phyloP scores from a whole-genome alignment of 139 green algal genomes.

The Chlorella sp. region DNA sequence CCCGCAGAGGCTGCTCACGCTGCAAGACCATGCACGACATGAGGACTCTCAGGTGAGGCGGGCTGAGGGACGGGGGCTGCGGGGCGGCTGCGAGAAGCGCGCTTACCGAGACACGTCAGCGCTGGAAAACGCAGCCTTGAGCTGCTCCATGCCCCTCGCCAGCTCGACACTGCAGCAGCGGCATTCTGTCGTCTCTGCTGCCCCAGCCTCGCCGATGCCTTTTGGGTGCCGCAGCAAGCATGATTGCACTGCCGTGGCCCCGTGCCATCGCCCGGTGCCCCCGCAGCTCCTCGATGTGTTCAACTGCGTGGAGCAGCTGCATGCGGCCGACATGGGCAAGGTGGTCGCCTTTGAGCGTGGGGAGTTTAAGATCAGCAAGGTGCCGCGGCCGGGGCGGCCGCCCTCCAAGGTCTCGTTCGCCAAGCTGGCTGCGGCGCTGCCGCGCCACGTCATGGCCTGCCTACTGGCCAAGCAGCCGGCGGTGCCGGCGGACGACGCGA shows the following conservation, averaged over 20 bases:
- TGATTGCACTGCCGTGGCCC: too few relatives aligned
- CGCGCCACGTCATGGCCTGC: constrained; percentile 33
- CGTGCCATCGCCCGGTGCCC: too few relatives aligned
- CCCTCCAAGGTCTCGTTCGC: background rate
- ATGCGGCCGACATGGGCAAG: constrained; percentile 19
- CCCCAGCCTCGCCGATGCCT: background rate
- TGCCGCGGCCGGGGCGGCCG: constrained; percentile 1
- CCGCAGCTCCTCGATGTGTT: constrained; percentile 40
- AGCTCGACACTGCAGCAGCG: background rate
- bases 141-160: too few relatives aligned
- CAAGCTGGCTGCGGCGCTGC: constrained; percentile 15
- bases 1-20: constrained; percentile 16
- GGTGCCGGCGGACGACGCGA: constrained; percentile 13
- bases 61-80: too few relatives aligned
- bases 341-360: constrained; percentile 6
- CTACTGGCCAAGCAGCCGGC: constrained; percentile 31
- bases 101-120: too few relatives aligned
- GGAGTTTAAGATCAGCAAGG: constrained; percentile 16
- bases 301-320: constrained; percentile 35
- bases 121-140: too few relatives aligned
- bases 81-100: too few relatives aligned
- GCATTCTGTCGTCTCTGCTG: background rate
- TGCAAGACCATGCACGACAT: constrained; percentile 16
- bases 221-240: background rate
- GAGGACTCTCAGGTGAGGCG: constrained; percentile 29